Evolutionary conservation across 2,329 filamentous ascomycete species (phyloP).

Genomic region (Trichophaea hybrida): DNA sequence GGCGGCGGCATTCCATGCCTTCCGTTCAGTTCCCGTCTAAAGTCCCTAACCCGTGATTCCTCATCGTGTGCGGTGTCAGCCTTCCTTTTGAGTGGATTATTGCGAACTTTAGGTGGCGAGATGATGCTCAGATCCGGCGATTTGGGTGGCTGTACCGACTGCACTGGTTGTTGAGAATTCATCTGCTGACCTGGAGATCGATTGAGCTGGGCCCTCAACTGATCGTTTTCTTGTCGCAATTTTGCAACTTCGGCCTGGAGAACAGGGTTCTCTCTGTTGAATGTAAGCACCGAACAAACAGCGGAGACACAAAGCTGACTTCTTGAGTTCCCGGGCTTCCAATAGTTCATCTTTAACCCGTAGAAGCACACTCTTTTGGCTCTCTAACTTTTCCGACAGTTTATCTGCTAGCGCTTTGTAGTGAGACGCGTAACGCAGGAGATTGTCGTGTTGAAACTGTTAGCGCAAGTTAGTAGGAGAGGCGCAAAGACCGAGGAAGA

Average conservation of each 20-base stretch:
- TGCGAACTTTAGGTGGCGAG: not conserved
- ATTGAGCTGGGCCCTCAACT: slow-evolving; percentile 11
- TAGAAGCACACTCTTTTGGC: slow-evolving; percentile 18
- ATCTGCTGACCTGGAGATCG: not conserved
- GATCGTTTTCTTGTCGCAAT: slow-evolving; percentile 12
- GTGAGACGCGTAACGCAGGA: slow-evolving; percentile 17
- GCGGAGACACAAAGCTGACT: slow-evolving; percentile 4
- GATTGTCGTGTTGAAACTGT: slow-evolving; percentile 22
- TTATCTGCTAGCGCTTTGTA: slow-evolving; percentile 19
- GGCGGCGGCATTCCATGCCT: slow-evolving; percentile 24
- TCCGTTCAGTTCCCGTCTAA: slow-evolving; percentile 21
- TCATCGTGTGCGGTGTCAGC: slow-evolving; percentile 4
- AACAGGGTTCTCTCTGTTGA: slow-evolving; percentile 11
- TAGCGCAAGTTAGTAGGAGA: not conserved
- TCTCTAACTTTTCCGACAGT: slow-evolving; percentile 15
- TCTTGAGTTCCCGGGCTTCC: slow-evolving; percentile 20
- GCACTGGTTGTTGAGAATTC: not conserved
- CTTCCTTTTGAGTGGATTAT: slow-evolving; percentile 15
- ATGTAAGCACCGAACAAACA: not conserved
- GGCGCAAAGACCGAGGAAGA: not conserved
- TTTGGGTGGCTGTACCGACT: not conserved
- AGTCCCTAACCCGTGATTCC: slow-evolving; percentile 11
- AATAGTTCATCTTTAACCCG: slow-evolving; percentile 21
- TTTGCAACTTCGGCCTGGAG: slow-evolving; percentile 13
- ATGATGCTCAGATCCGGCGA: too few species aligned